Evolutionary conservation across 371 early-diverging fungal genomes (phyloP), one percentile per base, ranked within the genome.

Genomic region (Mucor ambiguus): DNA sequence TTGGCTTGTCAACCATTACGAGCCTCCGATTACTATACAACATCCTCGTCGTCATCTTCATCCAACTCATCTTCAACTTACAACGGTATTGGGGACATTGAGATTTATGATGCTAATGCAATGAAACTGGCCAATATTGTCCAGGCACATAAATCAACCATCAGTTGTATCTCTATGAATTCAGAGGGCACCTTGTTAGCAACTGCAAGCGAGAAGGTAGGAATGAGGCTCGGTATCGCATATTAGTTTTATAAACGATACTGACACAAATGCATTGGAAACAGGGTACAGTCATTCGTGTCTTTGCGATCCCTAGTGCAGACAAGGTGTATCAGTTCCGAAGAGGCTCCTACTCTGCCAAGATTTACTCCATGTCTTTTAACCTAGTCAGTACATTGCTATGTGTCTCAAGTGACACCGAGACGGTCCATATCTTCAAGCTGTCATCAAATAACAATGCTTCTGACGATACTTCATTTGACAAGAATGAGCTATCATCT

Each of bases 341-440:
- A 57, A 80, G 98, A 33, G 98, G 98, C 46, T 87, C 95, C 2
- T 95, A 95, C 70, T 85, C 93, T 2, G 92, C 96, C 28, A 83
- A 89, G 48, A 97, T 98, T 58, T 92, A 89, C 68, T 95, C 93
- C 20, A 85, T 98, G 43, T 84, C 95, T 1, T 98, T 98, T 73
- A 95, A 95, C 67, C 75, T 90, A 8, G 84, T 88, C 24, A 88
- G 87, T 67, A 88, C 91, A 2, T 71, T 95, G 35, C 84, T 98
- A 10, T 87, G 92, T 70, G 96, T 95, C 1, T 93, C 95, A 3
- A 90, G 91, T 63, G 96, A 95, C 58, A 92, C 96, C 0, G 97
- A 97, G 60, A 98, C 98, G 0, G 93, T 98, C 14, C 98, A 98
- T 69, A 91, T 98, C 10, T 98, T 93, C 79, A 90, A 90, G 58